A percentile compares a stretch with the other conserved stretches of the same genome.
phyloP scores from a whole-genome alignment of 169 alveolate genomes.

The Sarcocystis neurona region DNA sequence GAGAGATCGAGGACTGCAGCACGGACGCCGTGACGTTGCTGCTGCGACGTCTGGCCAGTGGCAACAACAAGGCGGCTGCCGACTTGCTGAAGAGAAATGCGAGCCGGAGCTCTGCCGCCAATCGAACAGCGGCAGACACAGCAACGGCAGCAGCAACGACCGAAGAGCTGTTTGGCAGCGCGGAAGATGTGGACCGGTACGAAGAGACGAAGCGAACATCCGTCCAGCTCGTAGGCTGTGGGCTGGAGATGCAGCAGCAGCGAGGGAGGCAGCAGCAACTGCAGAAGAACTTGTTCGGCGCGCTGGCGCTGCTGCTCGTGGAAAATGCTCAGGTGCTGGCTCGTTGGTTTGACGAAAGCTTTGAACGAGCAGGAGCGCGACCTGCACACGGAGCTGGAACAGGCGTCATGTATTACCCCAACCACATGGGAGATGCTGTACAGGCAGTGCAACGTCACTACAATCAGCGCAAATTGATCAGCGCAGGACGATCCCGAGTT shows the following conservation, averaged over 20 bases:
- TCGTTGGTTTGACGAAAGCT: conserved; percentile 1
- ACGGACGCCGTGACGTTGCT: conserved; percentile 4
- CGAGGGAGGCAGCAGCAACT: neutral
- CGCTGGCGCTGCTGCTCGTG: neutral
- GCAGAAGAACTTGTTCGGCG: conserved; percentile 21
- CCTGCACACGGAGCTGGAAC: neutral
- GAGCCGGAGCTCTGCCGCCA: neutral
- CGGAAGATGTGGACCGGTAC: conserved; percentile 24
- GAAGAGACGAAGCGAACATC: conserved; percentile 6
- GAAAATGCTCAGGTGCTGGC: conserved; percentile 31
- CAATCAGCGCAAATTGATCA: conserved; percentile 60
- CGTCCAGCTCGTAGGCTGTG: conserved; percentile 8
- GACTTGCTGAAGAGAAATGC: neutral
- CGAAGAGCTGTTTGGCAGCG: neutral
- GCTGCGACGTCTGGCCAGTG: neutral
- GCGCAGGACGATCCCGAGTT: conserved; percentile 64
- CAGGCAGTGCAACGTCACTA: conserved; percentile 66
- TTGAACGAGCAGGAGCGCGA: neutral
- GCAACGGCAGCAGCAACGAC: neutral
- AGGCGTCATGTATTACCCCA: conserved; percentile 60
- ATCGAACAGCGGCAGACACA: neutral
- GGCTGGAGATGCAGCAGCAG: conserved; percentile 18
- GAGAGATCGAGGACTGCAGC: neutral
- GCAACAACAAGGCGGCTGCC: neutral
- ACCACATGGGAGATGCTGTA: conserved; percentile 67